Percentiles rank a stretch among this genome's conserved stretches.
Conservation (phyloP, 306 rosid species). For the Glycyrrhiza uralensis region DNA sequence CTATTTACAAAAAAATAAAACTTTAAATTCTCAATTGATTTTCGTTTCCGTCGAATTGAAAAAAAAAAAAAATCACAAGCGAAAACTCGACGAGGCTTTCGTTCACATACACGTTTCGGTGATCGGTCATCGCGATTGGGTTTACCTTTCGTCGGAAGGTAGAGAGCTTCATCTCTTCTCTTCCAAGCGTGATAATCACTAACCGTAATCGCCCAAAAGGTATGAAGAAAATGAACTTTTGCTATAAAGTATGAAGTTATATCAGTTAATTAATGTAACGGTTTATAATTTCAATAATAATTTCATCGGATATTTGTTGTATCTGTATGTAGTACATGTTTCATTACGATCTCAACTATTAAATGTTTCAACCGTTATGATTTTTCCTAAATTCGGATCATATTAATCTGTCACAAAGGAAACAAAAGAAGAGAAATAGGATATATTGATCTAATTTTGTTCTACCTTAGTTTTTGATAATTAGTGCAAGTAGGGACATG, state of each 20-base stretch:
- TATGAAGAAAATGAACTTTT: too few species aligned
- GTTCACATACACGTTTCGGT: constrained; percentile 11
- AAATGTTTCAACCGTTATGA: not conserved
- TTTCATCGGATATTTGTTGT: not conserved
- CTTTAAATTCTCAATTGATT: too few species aligned
- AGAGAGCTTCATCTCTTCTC: constrained; percentile 4
- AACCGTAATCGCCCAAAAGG: not conserved
- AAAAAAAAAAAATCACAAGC: constrained; percentile 3
- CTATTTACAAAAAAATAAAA: too few species aligned
- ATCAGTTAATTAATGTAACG: not conserved
- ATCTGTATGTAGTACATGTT: not conserved
- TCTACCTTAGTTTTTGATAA: not conserved
- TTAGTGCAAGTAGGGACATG: not conserved
- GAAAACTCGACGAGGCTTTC: not conserved
- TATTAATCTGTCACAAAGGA: not conserved
- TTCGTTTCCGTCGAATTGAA: not conserved
- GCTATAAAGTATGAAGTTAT: not conserved
- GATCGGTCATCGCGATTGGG: constrained; percentile 33
- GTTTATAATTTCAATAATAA: not conserved
- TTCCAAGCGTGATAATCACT: constrained; percentile 13
- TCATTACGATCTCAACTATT: not conserved
- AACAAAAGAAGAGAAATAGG: not conserved
- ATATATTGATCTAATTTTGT: not conserved
- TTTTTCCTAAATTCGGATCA: not conserved
- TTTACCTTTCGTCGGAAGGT: constrained; percentile 22